Percentiles rank a stretch among this genome's conserved stretches.
Conservation (phyloP, 2,329 filamentous ascomycete species). For the Penicillium brasilianum region DNA sequence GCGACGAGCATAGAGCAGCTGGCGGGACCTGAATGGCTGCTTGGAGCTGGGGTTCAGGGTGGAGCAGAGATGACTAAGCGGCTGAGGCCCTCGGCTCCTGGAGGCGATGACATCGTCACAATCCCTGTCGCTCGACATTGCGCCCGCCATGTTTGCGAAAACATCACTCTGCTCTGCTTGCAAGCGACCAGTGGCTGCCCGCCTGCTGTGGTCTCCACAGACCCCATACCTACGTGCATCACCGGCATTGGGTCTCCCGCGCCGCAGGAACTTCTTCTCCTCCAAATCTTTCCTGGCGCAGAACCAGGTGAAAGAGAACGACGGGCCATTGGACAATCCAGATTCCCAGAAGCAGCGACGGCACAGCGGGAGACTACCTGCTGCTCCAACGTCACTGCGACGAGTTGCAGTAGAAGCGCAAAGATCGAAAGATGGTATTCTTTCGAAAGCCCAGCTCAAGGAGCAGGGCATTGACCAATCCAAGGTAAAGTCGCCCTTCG, state of each 20-base stretch:
- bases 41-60: conserved; percentile 30
- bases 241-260: conserved; percentile 45
- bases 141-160: conserved; percentile 39
- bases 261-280: conserved; percentile 69
- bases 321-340: conserved; percentile 21
- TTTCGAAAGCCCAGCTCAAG: conserved; percentile 51
- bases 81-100: conserved; percentile 15
- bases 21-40: conserved; percentile 20
- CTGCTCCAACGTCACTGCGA: conserved; percentile 75
- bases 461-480: conserved; percentile 44
- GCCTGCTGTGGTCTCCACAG: conserved; percentile 36
- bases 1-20: conserved; percentile 24
- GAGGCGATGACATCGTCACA: conserved; percentile 24
- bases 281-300: conserved; percentile 63
- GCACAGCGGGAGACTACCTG: conserved; percentile 56
- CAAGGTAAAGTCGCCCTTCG: conserved; percentile 37
- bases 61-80: conserved; percentile 31
- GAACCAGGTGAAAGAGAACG: conserved; percentile 34
- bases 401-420: conserved; percentile 88
- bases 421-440: conserved; percentile 58
- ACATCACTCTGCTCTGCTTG: conserved; percentile 39
- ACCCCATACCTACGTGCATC: conserved; percentile 43
- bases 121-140: not conserved
- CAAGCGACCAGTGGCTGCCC: conserved; percentile 35
- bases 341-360: conserved; percentile 50